Evolutionary conservation across 768 basidiomycete species (phyloP).

Genomic region (Pisolithus orientalis): DNA sequence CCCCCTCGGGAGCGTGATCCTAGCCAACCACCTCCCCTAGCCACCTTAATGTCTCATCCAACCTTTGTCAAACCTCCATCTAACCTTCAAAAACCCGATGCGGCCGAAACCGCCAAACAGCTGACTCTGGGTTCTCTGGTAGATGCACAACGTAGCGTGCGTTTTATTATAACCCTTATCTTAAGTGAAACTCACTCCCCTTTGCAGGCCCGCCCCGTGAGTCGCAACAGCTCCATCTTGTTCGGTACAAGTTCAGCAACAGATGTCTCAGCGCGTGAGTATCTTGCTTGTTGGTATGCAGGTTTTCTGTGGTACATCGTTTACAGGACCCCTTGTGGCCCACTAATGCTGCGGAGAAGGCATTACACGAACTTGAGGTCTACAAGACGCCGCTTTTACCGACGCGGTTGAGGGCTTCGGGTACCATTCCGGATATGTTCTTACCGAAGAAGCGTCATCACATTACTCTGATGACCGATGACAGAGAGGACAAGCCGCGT

Average conservation of each 20-base stretch:
- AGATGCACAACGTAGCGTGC: slow-evolving; percentile 50
- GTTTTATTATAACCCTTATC: slow-evolving; percentile 17
- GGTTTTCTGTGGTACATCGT: slow-evolving; percentile 9
- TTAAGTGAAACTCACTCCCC: background rate
- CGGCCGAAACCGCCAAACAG: slow-evolving; percentile 23
- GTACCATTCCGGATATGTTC: slow-evolving; percentile 57
- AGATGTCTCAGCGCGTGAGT: slow-evolving; percentile 29
- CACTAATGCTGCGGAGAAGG: slow-evolving; percentile 54
- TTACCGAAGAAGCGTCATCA: slow-evolving; percentile 40
- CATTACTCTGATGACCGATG: slow-evolving; percentile 56
- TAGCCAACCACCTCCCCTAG: slow-evolving; percentile 68
- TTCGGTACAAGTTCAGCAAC: slow-evolving; percentile 36
- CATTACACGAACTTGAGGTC: slow-evolving; percentile 65
- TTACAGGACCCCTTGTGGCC: slow-evolving; percentile 26
- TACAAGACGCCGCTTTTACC: slow-evolving; percentile 78
- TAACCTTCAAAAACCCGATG: slow-evolving; percentile 16
- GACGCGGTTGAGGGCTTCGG: slow-evolving; percentile 40
- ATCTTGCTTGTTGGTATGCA: background rate
- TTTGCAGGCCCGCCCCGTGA: slow-evolving; percentile 41
- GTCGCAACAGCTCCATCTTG: slow-evolving; percentile 47
- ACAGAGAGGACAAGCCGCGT: slow-evolving; percentile 43
- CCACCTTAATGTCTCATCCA: slow-evolving; percentile 56
- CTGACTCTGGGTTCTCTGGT: slow-evolving; percentile 54
- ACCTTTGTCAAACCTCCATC: slow-evolving; percentile 61
- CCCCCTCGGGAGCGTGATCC: slow-evolving; percentile 40